These are phyloP conservation scores for Sugiyamaella japonica DNA, from an alignment of 1,139 yeast species.

Conservation along the genomic window DNA sequence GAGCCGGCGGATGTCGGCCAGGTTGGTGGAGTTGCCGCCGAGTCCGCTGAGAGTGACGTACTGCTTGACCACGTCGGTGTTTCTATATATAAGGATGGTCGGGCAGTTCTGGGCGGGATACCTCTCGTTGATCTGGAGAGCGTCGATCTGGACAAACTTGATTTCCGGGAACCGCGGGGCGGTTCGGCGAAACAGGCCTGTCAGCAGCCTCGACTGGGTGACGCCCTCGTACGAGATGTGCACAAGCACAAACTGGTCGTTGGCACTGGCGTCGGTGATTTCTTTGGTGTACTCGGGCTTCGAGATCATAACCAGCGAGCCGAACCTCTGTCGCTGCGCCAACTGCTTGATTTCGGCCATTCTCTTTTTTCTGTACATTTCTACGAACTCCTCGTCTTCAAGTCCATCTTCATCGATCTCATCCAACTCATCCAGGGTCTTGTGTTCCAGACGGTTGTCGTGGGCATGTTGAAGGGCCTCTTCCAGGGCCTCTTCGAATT, in stretches of 20 bases:
- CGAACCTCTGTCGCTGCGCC: constrained; percentile 65
- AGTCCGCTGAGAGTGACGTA: constrained; percentile 73
- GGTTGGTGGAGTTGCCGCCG: constrained; percentile 77
- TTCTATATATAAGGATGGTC: constrained; percentile 75
- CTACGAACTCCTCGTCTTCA: constrained; percentile 71
- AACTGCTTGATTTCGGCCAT: constrained; percentile 67
- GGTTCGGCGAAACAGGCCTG: constrained; percentile 50
- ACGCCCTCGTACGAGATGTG: constrained; percentile 73
- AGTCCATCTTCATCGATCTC: constrained; percentile 73
- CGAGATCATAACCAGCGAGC: constrained; percentile 70
- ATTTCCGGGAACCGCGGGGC: constrained; percentile 54
- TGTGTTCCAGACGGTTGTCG: constrained; percentile 70
- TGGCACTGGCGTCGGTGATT: constrained; percentile 74
- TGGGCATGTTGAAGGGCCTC: constrained; percentile 78
- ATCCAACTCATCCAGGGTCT: constrained; percentile 75
- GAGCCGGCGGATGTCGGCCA: constrained; percentile 68
- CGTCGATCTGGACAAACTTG: constrained; percentile 89
- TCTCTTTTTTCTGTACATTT: constrained; percentile 72
- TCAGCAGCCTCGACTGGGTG: constrained; percentile 70
- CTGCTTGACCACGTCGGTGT: constrained; percentile 76
- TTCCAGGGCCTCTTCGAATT: constrained; percentile 82
- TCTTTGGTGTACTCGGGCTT: constrained; percentile 87
- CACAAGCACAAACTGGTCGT: constrained; percentile 58
- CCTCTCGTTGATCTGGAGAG: constrained; percentile 82
- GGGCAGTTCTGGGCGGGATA: constrained; percentile 92